phyloP scores from a whole-genome alignment of 176 grass and related monocot genomes.

The Triticum monococcum region DNA sequence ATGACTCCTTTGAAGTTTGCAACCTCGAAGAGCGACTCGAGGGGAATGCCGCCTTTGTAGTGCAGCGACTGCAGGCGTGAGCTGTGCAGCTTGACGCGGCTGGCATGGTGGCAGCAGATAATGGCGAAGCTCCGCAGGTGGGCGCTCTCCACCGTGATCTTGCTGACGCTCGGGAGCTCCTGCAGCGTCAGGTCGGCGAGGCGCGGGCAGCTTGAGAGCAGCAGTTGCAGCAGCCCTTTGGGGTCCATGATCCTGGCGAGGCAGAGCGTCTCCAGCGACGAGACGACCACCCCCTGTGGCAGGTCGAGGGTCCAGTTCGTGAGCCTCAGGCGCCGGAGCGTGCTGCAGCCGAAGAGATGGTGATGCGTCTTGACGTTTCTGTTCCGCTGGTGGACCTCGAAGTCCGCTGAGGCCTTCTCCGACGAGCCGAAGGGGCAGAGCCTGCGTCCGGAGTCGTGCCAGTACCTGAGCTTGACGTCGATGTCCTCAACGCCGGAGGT shows the following conservation, averaged over 20 bases:
- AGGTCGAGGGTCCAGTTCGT: not conserved
- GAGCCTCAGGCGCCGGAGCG: not conserved
- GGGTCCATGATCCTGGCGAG: not conserved
- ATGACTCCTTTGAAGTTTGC: not conserved
- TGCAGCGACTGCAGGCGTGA: not conserved
- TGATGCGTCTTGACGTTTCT: not conserved
- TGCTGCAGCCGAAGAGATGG: not conserved
- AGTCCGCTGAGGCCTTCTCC: not conserved
- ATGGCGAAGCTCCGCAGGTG: not conserved
- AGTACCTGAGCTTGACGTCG: not conserved
- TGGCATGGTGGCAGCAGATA: slow-evolving; percentile 19
- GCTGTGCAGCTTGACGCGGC: not conserved
- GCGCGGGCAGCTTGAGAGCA: not conserved
- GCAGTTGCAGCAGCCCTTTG: not conserved
- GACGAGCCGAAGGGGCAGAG: not conserved
- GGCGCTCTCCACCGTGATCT: not conserved
- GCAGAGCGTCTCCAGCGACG: not conserved
- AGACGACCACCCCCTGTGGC: not conserved
- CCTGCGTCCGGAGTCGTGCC: not conserved
- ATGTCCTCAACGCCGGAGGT: not conserved
- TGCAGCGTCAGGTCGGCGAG: slow-evolving; percentile 10
- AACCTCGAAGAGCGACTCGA: not conserved
- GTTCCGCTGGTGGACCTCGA: not conserved
- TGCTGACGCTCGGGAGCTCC: not conserved
- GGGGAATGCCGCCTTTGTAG: not conserved